These are phyloP conservation scores for Cladosporium colombiae DNA, from an alignment of 2,329 filamentous ascomycete genomes.

Conservation along the genomic window DNA sequence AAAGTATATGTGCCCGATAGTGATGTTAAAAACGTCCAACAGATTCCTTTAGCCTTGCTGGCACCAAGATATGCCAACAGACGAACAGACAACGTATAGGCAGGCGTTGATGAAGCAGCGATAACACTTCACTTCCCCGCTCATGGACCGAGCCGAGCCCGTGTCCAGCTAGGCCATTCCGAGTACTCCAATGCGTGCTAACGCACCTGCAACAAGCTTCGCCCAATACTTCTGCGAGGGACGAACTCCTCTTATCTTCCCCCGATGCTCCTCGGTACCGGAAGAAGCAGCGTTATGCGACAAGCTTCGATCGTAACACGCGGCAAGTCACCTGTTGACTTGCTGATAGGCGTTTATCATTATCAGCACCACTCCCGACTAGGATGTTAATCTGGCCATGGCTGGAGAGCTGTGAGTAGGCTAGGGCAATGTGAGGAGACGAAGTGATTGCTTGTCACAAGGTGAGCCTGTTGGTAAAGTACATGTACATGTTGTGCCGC, in stretches of 20 bases:
- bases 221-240: not conserved
- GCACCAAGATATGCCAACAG: not conserved
- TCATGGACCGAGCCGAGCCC: not conserved
- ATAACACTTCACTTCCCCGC: slow-evolving; percentile 10
- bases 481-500: slow-evolving; percentile 5
- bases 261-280: slow-evolving; percentile 1
- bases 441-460: not conserved
- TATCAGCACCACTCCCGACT: slow-evolving; percentile 8
- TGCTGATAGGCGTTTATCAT: slow-evolving; percentile 10
- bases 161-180: not conserved
- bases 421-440: not conserved
- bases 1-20: not conserved
- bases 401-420: not conserved
- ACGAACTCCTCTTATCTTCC: slow-evolving; percentile 10
- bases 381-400: slow-evolving; percentile 3
- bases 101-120: not conserved
- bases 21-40: not conserved
- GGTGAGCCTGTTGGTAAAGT: slow-evolving; percentile 3
- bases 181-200: not conserved
- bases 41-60: not conserved
- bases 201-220: not conserved
- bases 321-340: not conserved
- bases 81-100: not conserved
- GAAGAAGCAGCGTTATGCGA: slow-evolving; percentile 12
- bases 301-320: slow-evolving; percentile 4